Evolutionary conservation across 768 basidiomycete species (phyloP).

Genomic region (Tricholoma terreum): DNA sequence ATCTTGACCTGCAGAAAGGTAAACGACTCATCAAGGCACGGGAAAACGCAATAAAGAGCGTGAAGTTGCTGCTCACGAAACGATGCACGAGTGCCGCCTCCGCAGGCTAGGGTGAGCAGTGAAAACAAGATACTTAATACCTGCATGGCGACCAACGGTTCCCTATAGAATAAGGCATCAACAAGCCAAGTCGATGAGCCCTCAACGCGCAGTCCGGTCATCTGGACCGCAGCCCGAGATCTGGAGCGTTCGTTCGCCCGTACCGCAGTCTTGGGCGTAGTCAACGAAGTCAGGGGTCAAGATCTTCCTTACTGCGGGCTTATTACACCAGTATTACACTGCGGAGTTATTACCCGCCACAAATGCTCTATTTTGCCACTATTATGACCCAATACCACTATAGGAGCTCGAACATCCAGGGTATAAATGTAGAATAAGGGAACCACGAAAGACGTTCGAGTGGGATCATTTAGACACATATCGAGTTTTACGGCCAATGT

Average conservation of each 20-base stretch:
- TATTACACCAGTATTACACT: too few relatives aligned
- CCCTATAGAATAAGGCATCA: too few relatives aligned
- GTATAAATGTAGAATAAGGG: background rate
- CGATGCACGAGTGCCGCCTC: constrained; percentile 1
- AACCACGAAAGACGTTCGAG: background rate
- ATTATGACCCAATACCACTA: background rate
- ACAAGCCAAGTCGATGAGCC: too few relatives aligned
- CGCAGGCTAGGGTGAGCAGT: background rate
- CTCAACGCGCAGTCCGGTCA: too few relatives aligned
- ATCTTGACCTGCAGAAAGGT: constrained; percentile 59
- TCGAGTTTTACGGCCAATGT: constrained; percentile 88
- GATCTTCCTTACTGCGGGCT: too few relatives aligned
- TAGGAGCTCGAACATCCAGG: background rate
- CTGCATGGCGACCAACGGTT: background rate
- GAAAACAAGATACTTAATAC: too few relatives aligned
- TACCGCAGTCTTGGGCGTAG: too few relatives aligned
- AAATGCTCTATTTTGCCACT: background rate
- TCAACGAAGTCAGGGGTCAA: too few relatives aligned
- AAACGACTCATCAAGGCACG: constrained; percentile 66
- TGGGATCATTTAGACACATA: constrained; percentile 51
- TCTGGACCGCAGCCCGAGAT: too few relatives aligned
- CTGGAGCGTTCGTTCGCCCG: too few relatives aligned
- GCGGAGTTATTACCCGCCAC: background rate
- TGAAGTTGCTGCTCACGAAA: constrained; percentile 55
- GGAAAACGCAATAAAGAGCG: constrained; percentile 63